Evolutionary conservation across 2,329 filamentous ascomycete genomes (phyloP), one percentile per base, ranked within the genome.

Genomic region (Torrubiella hemipterigena): DNA sequence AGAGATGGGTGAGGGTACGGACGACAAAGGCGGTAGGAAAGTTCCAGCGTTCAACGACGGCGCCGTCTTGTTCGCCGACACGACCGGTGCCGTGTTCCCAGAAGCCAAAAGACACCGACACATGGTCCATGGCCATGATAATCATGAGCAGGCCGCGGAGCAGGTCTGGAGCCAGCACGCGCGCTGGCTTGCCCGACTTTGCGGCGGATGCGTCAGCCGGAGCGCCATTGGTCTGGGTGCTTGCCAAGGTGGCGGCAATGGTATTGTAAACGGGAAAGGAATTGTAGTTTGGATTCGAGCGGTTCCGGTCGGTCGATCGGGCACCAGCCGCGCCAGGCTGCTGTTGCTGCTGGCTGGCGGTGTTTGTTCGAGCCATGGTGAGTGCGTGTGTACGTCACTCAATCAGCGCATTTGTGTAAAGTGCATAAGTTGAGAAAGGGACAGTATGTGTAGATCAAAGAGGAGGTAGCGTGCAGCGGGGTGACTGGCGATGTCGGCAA

Each of bases 61-160:
- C 24, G 14, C 56, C 48, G 40, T 63, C 61, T 15, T 33, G 30
- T 37, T 65, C 61, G 1, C 41, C 37, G n/a, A 38, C 38, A n/a
- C 45, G 36, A 5, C 51, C 51, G 6, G 58, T 61, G 21, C 56
- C 56, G 31, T 63, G 56, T 16, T 46, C 37, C 61, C 60, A 65
- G 1, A 54, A 46, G 33, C 51, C 49, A n/a, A 64, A 43, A 2
- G 43, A 44, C 12, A 62, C 36, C n/a, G 48, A 44, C 33, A 49
- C 52, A 41, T 65, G 60, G 41, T 65, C 61, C 25, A 63, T 38
- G 1, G 59, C 58, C 61, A 65, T 64, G 33, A 58, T 27, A 10
- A 52, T 42, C 55, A 61, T 62, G n/a, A 64, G 45, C 3, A 63
- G 41, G 18, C 61, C 61, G 20, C 61, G 58, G 5, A 64, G 46